Evolutionary conservation across 2,329 filamentous ascomycete species (phyloP).

Genomic region (Aspergillus neotritici): DNA sequence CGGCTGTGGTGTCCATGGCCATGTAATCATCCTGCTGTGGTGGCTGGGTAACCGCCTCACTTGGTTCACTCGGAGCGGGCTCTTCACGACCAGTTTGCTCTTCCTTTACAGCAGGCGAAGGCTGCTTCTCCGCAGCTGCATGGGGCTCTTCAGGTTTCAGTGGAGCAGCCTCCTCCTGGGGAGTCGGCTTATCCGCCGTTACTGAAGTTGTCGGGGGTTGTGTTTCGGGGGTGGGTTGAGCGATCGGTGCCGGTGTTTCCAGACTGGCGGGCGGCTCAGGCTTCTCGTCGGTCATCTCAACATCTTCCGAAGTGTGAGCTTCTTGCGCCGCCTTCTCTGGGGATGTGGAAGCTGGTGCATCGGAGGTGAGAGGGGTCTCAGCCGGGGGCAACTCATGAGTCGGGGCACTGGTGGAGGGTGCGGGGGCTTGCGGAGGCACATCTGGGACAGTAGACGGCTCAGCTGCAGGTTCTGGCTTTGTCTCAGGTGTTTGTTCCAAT

Average conservation of each 20-base stretch:
- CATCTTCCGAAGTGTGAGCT: conserved; percentile 8
- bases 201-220: conserved; percentile 2
- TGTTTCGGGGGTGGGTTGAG: conserved; percentile 2
- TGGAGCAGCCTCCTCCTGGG: too few species aligned
- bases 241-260: not conserved
- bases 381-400: conserved; percentile 2
- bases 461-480: not conserved
- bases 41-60: conserved; percentile 1
- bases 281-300: conserved; percentile 14
- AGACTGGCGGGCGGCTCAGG: conserved; percentile 2
- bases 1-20: conserved; percentile 6
- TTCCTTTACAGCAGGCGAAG: not conserved
- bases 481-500: too few species aligned
- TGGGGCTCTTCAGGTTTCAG: not conserved
- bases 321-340: conserved; percentile 1
- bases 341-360: not conserved
- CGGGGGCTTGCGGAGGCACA: conserved; percentile 2
- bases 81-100: conserved; percentile 2
- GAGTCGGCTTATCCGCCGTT: not conserved
- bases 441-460: conserved; percentile 3
- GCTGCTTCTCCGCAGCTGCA: not conserved
- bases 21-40: conserved; percentile 1
- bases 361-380: not conserved
- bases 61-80: conserved; percentile 8
- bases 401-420: not conserved